Conservation (phyloP, 345 rosid species). For the Rhodamnia rubescens region DNA sequence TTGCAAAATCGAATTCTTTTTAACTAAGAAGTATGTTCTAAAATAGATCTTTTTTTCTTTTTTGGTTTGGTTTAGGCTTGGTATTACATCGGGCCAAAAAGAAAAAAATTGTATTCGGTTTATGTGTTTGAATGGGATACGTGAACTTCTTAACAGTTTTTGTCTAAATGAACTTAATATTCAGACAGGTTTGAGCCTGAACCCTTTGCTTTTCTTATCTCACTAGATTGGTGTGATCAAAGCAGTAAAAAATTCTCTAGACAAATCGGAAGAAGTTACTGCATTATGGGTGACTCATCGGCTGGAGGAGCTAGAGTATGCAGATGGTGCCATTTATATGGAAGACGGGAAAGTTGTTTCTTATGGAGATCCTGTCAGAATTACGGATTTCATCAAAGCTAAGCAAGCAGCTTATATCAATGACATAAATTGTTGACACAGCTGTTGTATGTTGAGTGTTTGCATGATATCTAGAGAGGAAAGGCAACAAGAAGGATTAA, state of each 20-base stretch:
- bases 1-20: background rate
- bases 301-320: constrained; percentile 79
- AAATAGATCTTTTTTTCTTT: background rate
- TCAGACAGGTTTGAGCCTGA: background rate
- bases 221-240: constrained; percentile 76
- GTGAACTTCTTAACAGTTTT: background rate
- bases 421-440: constrained; percentile 27
- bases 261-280: constrained; percentile 53
- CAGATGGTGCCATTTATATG: constrained; percentile 87
- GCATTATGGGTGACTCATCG: constrained; percentile 95
- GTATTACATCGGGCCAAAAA: background rate
- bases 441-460: background rate
- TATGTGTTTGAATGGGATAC: background rate
- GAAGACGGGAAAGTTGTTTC: constrained; percentile 67
- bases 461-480: background rate
- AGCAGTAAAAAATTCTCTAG: constrained; percentile 54
- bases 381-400: constrained; percentile 40
- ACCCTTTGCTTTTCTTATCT: background rate
- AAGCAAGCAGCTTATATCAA: constrained; percentile 47
- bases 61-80: background rate
- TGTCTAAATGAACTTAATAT: background rate
- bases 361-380: constrained; percentile 52
- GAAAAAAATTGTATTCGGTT: background rate
- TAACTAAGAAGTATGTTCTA: background rate
- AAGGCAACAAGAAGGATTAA: background rate